Base-by-base conservation (phyloP, 1,139 yeast genomes). In the Pichia cactophila region DNA sequence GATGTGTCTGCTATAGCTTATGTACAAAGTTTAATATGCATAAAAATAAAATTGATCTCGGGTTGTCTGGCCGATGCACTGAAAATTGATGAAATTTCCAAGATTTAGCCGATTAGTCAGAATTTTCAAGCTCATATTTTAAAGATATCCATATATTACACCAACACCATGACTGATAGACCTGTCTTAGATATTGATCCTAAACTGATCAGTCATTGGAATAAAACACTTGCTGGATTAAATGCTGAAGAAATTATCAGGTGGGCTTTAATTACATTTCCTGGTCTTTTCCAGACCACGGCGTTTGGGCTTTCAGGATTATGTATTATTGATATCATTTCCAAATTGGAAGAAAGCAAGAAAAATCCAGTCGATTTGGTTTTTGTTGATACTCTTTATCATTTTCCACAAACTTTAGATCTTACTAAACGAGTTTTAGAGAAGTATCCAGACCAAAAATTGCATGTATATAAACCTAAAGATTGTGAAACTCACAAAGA, bases 291-390 rank as follows among this genome's bases (percentile, higher is more conserved):
- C 63, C 98, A 92, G 66, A 89, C 96, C 3, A 88, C 97, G 0
- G 97, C 97, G 2, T 88, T 90, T 68, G 98, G 98, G 0, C 74
- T 92, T 41, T 86, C 96, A 0, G 98, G 98, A 0, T 69, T 90
- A 52, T 96, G 85, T 26, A 89, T 92, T 14, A 72, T 87, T 36
- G 97, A 90, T 64, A 85, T 90, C 77, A 69, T 90, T 41, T 74
- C 86, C n/a, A 80, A 81, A 61, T 59, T 83, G 47, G 63, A 64
- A 29, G 55, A 42, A 48, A 56, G 38, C 44, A 46, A 4, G 58
- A 56, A 57, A 40, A 73, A 75, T 57, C 74, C 81, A 1, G 74
- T 87, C 11, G 95, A 89, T 51, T 72, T 90, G 51, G 84, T 92
- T 5, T 92, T 90, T 62, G 73, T 90, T 44, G 97, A 92, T 64